phyloP scores from a whole-genome alignment of 352 stramenopile genomes.

The Pythium rhizo-oryzae region DNA sequence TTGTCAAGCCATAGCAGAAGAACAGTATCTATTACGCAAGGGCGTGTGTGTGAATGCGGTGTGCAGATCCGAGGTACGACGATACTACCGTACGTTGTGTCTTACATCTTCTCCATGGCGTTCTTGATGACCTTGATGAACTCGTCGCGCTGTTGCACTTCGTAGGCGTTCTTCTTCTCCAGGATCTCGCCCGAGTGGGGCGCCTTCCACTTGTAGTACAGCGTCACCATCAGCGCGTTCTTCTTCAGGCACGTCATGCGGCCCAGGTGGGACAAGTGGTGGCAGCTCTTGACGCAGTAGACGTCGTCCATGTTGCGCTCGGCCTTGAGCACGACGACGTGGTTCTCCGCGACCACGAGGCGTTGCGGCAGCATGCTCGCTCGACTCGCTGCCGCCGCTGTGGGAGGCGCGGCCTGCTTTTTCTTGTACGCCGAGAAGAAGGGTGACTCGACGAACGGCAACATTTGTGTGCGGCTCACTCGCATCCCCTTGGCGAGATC shows the following conservation, averaged over 20 bases:
- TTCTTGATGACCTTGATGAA: slow-evolving; percentile 86
- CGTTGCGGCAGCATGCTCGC: slow-evolving; percentile 58
- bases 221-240: slow-evolving; percentile 85
- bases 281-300: slow-evolving; percentile 78
- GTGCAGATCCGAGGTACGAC: slow-evolving; percentile 3
- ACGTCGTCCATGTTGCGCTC: slow-evolving; percentile 74
- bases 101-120: slow-evolving; percentile 81
- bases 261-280: slow-evolving; percentile 67
- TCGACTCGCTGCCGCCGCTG: slow-evolving; percentile 4
- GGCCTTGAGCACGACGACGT: slow-evolving; percentile 79
- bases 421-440: slow-evolving; percentile 91
- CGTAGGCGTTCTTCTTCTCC: slow-evolving; percentile 78
- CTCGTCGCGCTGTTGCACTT: slow-evolving; percentile 85
- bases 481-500: slow-evolving; percentile 68
- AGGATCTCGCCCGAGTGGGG: slow-evolving; percentile 37
- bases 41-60: background rate
- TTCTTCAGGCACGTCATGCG: slow-evolving; percentile 91
- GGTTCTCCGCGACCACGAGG: slow-evolving; percentile 70
- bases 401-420: slow-evolving; percentile 38
- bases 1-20: background rate
- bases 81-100: background rate
- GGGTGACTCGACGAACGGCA: slow-evolving; percentile 63
- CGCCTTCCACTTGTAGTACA: slow-evolving; percentile 86
- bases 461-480: slow-evolving; percentile 70
- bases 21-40: slow-evolving; percentile 7